Base-by-base conservation (phyloP, 306 rosid genomes). In the Gillenia trifoliata region DNA sequence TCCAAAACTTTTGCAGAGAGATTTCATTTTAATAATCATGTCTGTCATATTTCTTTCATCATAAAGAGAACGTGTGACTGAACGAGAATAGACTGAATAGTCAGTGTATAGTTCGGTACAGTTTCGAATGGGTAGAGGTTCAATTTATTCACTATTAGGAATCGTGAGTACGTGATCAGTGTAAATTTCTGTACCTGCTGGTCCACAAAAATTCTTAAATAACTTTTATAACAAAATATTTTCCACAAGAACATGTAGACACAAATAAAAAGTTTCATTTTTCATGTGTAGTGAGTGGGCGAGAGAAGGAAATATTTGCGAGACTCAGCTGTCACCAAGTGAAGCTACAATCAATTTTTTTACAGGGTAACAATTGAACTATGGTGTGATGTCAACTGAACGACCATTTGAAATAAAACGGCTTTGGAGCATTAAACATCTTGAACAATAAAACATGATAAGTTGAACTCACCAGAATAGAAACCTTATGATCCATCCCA, bases 401-500 rank as follows among this genome's bases (percentile, higher is more conserved):
- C 29, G 59, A 26, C 19, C 54, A 59, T 20, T 4, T 3, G 20
- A 43, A 26, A 60, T 19, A 5, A 73, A 62, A 10, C 15, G 8
- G 25, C 34, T 65, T 4, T 7, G 28, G 17, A 38, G 55, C 64
- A 33, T 70, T 75, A 20, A 50, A 54, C 71, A 72, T 75, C 36
- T 75, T 61, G 54, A 70, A 74, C 67, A 61, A 68, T 16, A 60
- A 68, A 33, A 68, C 43, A 66, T 50, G 50, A 59, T 26, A 70
- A 13, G 29, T 20, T 73, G 54, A 62, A 88, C 91, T 87, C 82
- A 93, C 98, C 97, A 78, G 85, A 80, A 83, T 72, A 82, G 83
- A 83, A 66, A 93, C 76, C 71, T 90, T 78, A 91, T 77, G 69
- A 93, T 49, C 98, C 98, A 93, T 62, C 98, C 98, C 25, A 91